Evolutionary conservation across 1,139 yeast genomes (phyloP), one percentile per base, ranked within the genome.

Genomic region (Pichia sp.): DNA sequence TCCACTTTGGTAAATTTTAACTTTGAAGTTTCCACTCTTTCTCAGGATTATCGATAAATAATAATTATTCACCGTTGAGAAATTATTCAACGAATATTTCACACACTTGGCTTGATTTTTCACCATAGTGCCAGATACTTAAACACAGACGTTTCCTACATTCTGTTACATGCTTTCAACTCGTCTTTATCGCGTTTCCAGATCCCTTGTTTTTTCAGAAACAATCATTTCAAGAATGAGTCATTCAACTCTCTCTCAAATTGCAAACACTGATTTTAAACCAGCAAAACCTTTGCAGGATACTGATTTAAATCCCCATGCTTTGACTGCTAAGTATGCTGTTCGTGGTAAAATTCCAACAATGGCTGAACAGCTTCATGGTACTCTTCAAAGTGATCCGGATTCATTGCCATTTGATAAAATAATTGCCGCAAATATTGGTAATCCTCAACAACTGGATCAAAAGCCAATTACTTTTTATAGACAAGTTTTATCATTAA

Each of bases 401-500:
- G 76, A 74, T 39, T 80, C 87, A 3, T 72, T 89, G 56, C 96
- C 96, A 0, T 95, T 90, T 65, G 73, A 77, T 47, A 72, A 79
- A 57, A 88, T 93, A 60, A 84, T 93, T 65, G 83, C 81, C 62
- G 95, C 97, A 57, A 93, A 95, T 68, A 93, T 93, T 57, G 99
- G 99, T 38, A 95, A 95, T 67, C 99, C 99, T 2, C 99, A 93
- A 69, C 98, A 91, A 67, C 76, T 93, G 63, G 93, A 88, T 62
- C 99, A 93, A 70, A 79, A 83, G 63, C 99, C 99, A 2, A 74
- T 93, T 63, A 88, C 96, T n/a, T 95, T 95, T 75, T 90, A 89
- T 70, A 79, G 99, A 64, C 96, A 91, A 67, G 96, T 91, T 5
- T 73, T 91, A 57, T 80, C 96, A 0, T 71, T 91, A 46, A 73